phyloP scores from a whole-genome alignment of 345 rosid genomes.

The Dipteronia dyeriana region DNA sequence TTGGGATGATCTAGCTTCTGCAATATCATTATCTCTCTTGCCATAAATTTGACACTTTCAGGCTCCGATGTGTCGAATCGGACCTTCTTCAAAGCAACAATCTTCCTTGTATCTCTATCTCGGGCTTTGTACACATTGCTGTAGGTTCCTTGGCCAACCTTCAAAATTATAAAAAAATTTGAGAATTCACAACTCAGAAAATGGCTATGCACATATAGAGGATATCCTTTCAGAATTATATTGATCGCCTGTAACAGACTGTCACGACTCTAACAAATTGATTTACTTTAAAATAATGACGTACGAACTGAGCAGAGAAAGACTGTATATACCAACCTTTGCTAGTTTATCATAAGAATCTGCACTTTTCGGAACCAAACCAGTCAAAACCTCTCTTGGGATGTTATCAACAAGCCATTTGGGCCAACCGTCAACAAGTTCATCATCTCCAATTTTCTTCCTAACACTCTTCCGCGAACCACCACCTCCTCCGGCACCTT shows the following conservation, averaged over 20 bases:
- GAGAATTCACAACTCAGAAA: background rate
- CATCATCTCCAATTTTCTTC: conserved; percentile 53
- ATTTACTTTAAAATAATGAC: too few species aligned
- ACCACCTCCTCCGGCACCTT: conserved; percentile 22
- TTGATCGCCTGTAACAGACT: background rate
- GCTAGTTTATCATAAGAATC: conserved; percentile 74
- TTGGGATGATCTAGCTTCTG: conserved; percentile 82
- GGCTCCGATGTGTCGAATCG: conserved; percentile 84
- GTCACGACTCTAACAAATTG: too few species aligned
- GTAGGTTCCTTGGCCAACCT: conserved; percentile 92
- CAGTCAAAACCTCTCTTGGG: conserved; percentile 45
- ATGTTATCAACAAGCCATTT: conserved; percentile 75
- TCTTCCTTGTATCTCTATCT: conserved; percentile 65
- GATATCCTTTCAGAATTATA: background rate
- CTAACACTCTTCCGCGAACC: conserved; percentile 17
- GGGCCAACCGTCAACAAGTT: conserved; percentile 65
- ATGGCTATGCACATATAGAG: too few species aligned
- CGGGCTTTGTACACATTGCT: conserved; percentile 91
- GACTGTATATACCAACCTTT: conserved; percentile 37
- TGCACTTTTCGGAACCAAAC: conserved; percentile 57
- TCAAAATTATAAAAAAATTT: conserved; percentile 14
- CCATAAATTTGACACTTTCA: conserved; percentile 88
- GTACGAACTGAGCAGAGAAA: too few species aligned
- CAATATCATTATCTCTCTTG: conserved; percentile 75
- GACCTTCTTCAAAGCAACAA: conserved; percentile 88